Evolutionary conservation across 805 yeast species (phyloP), one percentile per base, ranked within the genome.

Genomic region (Saccharomyces paradoxus): DNA sequence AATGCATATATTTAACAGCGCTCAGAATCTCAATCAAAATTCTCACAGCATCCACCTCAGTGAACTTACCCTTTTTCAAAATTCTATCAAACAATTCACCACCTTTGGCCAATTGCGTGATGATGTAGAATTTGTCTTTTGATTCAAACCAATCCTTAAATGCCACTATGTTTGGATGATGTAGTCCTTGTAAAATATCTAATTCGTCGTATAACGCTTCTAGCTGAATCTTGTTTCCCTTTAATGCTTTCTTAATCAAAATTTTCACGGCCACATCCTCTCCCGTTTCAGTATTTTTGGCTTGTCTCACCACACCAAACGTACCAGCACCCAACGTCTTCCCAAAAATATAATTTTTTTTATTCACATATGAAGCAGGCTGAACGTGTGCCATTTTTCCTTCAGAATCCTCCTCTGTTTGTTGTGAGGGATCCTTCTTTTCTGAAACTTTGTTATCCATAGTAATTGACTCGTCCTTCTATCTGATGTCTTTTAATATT

Each of bases 41-140:
- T 55, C 74, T 71, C 10, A 87, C 83, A 1, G 96, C 97, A 66
- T 90, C 96, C 59, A 76, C 77, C 67, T 90, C 97, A 5, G 96
- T 87, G 71, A 88, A 90, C 52, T 83, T 77, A 10, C 96, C 96
- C 63, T 83, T 75, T 50, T 81, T 75, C 48, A 89, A 79, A 58
- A 90, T 88, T 51, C 97, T 73, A 58, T 89, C 96, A 66, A 91
- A 90, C 55, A 90, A 74, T 69, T 90, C 97, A 49, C 97, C 97
- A 22, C 97, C 97, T 1, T 89, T 86, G 26, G 97, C 96, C 65
- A 90, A 75, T 68, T 91, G 96, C 2, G 96, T 90, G 22, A 88
- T 96, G 56, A 90, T 84, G 65, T 88, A 90, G 70, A 87, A 89
- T 72, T 90, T 90, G 62, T 89, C 96, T 67, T 81, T 85, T 31